A percentile compares a stretch with the other conserved stretches of the same genome.
These are phyloP conservation scores for Backusella luteola DNA, from an alignment of 192 early-diverging fungal genomes.

Conservation along the genomic window DNA sequence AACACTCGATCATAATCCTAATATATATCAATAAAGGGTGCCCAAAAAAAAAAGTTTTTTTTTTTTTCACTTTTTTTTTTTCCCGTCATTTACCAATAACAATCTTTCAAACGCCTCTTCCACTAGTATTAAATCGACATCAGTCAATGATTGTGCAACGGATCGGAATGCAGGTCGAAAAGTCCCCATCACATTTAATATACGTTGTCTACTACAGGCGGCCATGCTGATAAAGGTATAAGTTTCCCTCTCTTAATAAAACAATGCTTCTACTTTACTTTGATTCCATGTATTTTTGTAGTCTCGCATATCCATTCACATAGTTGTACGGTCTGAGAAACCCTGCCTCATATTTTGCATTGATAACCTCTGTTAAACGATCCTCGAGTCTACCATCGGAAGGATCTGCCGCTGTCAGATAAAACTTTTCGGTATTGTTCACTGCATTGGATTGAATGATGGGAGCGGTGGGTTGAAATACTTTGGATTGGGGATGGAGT, in stretches of 20 bases:
- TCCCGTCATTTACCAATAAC: constrained; percentile 54
- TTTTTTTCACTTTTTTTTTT: background rate
- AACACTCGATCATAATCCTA: constrained; percentile 95
- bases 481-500: constrained; percentile 36
- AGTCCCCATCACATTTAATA: constrained; percentile 83
- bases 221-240: constrained; percentile 55
- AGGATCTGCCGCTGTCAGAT: constrained; percentile 92
- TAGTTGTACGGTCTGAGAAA: constrained; percentile 98
- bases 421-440: constrained; percentile 68
- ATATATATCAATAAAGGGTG: background rate
- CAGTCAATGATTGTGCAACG: constrained; percentile 86
- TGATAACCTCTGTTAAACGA: constrained; percentile 87
- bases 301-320: constrained; percentile 83
- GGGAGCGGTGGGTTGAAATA: constrained; percentile 16
- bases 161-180: constrained; percentile 88
- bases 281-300: constrained; percentile 90
- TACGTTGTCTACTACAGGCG: constrained; percentile 66
- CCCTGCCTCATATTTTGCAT: constrained; percentile 95
- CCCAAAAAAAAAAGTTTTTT: background rate
- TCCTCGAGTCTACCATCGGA: constrained; percentile 82
- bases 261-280: constrained; percentile 42
- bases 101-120: constrained; percentile 96
- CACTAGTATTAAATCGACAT: constrained; percentile 91
- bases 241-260: background rate
- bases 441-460: constrained; percentile 9